Conservation (phyloP, 1,284 basidiomycete genomes). For the Kwoniella shivajii region DNA sequence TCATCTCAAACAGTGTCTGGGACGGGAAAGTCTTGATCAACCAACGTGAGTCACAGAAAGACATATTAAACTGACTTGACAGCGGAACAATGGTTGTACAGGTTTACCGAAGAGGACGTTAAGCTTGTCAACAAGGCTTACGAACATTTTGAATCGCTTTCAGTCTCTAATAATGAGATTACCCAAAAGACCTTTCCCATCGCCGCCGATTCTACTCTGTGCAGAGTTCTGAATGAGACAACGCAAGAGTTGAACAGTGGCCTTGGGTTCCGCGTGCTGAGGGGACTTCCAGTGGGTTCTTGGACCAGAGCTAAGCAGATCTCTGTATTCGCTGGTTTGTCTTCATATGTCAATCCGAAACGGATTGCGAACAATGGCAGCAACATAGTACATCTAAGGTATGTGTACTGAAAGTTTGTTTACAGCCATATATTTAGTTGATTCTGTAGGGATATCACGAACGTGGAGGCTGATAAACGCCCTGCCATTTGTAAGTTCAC, state of each 20-base stretch:
- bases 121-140: slow-evolving; percentile 21
- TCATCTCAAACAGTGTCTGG: slow-evolving; percentile 22
- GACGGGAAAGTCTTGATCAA: slow-evolving; percentile 31
- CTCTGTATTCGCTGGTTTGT: slow-evolving; percentile 29
- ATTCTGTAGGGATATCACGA: slow-evolving; percentile 29
- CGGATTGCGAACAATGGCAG: slow-evolving; percentile 21
- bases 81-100: slow-evolving; percentile 34
- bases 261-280: slow-evolving; percentile 29
- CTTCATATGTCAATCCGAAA: slow-evolving; percentile 20
- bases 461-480: slow-evolving; percentile 27
- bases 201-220: slow-evolving; percentile 16
- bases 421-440: neutral
- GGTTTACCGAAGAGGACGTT: slow-evolving; percentile 26
- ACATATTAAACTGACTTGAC: neutral
- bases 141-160: slow-evolving; percentile 27
- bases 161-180: slow-evolving; percentile 23
- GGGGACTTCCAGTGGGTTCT: slow-evolving; percentile 30
- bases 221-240: slow-evolving; percentile 15
- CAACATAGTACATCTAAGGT: slow-evolving; percentile 30
- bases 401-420: neutral
- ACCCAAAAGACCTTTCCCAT: slow-evolving; percentile 27
- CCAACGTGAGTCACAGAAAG: slow-evolving; percentile 21
- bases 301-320: slow-evolving; percentile 30
- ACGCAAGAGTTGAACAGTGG: slow-evolving; percentile 25
- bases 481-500: slow-evolving; percentile 26